Evolutionary conservation across 495 filamentous ascomycete species (phyloP), one percentile per base, ranked within the genome.

Genomic region (Chaetomium cochliodes): DNA sequence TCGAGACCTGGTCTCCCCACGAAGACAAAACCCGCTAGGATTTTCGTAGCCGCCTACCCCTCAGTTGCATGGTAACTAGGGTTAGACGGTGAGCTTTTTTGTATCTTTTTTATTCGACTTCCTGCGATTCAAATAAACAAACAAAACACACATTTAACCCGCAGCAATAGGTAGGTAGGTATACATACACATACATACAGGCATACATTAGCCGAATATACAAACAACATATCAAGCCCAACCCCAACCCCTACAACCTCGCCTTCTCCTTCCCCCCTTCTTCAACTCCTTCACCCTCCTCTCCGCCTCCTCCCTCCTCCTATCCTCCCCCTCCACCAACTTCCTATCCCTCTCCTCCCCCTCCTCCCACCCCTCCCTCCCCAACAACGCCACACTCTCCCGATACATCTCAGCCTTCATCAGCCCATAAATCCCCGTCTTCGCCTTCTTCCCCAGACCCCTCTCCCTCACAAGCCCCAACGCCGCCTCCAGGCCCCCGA

Each of bases 381-480:
- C 82, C 65, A 89, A 69, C 57, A 83, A 73, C 30, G 69, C 80
- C 42, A 91, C 68, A 0, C 79, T 81, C 72, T 88, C 85, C 9
- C 85, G 72, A 70, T 87, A 92, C 87, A 92, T 90, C 73, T 91
- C 88, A 63, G 77, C 72, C 78, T 91, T 92, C 74, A 92, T 73
- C 30, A 77, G 58, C 7, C 88, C 86, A 74, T 90, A 92, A 33
- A 87, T 84, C 16, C 85, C 85, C 22, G 79, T 87, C 56, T 78
- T 73, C 0, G 77, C 84, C 77, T 90, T 90, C 11, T 76, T 79
- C 44, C 79, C 74, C 68, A 93, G 65, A 30, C 80, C 79, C 60
- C 82, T 77, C 53, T 87, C 80, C 18, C 71, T 66, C 9, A 92
- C 76, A 49, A 92, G 77, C 12, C 58, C 68, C 37, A 90, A 41